Evolutionary conservation across 2,329 filamentous ascomycete genomes (phyloP), one percentile per base, ranked within the genome.

Genomic region (Monosporascus sp.): DNA sequence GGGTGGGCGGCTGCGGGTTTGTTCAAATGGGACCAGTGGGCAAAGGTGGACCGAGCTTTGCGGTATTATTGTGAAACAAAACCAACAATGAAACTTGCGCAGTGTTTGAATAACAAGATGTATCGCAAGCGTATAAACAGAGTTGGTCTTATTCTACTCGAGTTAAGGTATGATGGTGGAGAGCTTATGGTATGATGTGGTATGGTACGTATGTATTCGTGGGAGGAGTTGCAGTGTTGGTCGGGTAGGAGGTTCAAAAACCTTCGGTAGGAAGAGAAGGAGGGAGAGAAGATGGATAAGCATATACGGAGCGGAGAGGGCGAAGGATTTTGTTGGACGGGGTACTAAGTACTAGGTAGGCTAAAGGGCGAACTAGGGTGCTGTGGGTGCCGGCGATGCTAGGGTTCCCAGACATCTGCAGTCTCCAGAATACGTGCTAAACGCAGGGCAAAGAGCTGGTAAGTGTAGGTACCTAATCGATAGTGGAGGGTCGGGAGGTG

Each of bases 241-340:
- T 35, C 38, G 51, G 48, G 45, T 53, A 48, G 44, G 31, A 45
- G 44, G 51, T 52, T 35, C 51, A 51, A 38, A 54, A 53, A 51
- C 43, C 9, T 26, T 46, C 24, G 24, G 43, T 26, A 46, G 43
- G 43, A 46, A 46, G 43, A 59, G 53, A 55, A 49, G 47, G 41
- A 51, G 57, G 48, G 53, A 48, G 51, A 56, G 50, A 53, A 11
- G 20, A 55, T 54, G 52, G 52, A 54, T 51, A 48, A 37, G 44
- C 53, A 55, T 52, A 45, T 55, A 48, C 55, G 52, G 55, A 51
- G 58, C 55, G 55, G 57, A 62, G 58, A 60, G 60, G 53, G 57
- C 54, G 60, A 59, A 60, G 60, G 60, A 62, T 62, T 62, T 62
- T 62, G 60, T 62, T 62, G 60, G 60, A 62, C 52, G 55, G 54